These are phyloP conservation scores for Musa beccarii DNA, from an alignment of 176 grass and related monocot species.

Conservation along the genomic window DNA sequence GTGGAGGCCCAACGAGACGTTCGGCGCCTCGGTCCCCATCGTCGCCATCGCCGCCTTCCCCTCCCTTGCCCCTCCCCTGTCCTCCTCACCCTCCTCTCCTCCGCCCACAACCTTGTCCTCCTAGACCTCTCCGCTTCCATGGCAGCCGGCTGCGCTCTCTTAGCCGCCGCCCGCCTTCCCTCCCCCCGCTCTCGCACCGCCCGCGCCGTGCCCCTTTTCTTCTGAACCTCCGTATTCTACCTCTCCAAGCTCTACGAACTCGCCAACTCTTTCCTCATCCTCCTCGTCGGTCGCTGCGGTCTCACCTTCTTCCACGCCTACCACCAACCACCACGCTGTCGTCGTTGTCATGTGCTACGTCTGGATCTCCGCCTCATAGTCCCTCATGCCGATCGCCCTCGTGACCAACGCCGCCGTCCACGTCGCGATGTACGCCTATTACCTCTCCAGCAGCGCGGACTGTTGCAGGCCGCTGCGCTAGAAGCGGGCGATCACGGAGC, in stretches of 20 bases:
- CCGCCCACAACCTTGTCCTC: constrained; percentile 57
- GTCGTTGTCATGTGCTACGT: constrained; percentile 88
- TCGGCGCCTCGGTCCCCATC: constrained; percentile 46
- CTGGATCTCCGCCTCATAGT: constrained; percentile 68
- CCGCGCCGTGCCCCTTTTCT: constrained; percentile 59
- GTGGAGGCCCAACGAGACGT: constrained; percentile 53
- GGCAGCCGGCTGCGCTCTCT: constrained; percentile 57
- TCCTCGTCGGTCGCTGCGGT: constrained; percentile 37
- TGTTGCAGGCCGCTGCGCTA: constrained; percentile 50
- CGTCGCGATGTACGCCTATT: constrained; percentile 83
- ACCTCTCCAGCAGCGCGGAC: constrained; percentile 60
- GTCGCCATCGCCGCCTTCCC: constrained; percentile 30
- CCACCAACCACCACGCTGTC: constrained; percentile 94
- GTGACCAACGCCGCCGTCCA: constrained; percentile 73
- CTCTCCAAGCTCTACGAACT: constrained; percentile 92
- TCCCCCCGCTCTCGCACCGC: constrained; percentile 22
- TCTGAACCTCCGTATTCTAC: constrained; percentile 87
- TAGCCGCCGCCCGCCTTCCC: constrained; percentile 22
- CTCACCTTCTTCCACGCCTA: constrained; percentile 93
- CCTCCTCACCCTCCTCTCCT: constrained; percentile 39
- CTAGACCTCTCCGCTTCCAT: constrained; percentile 55
- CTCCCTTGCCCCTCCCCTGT: constrained; percentile 35
- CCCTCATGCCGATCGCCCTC: constrained; percentile 67
- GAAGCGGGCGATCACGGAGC: constrained; percentile 81
- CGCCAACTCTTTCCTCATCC: constrained; percentile 76